Evolutionary conservation across 2,329 filamentous ascomycete genomes (phyloP).

Genomic region (Colletotrichum musae): DNA sequence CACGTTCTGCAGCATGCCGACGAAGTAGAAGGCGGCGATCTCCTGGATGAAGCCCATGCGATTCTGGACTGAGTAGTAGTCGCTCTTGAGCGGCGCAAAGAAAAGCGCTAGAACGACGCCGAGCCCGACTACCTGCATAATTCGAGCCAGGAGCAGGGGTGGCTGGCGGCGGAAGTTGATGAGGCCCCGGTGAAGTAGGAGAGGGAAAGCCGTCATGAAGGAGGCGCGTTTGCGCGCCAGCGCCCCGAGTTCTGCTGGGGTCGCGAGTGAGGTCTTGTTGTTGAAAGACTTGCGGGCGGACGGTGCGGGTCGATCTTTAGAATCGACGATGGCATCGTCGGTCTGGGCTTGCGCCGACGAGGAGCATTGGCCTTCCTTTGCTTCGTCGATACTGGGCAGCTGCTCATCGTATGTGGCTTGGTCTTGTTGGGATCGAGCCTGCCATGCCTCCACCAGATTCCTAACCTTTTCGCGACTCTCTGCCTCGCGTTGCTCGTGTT

Average conservation of each 20-base stretch:
- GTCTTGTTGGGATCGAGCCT: slow-evolving; percentile 32
- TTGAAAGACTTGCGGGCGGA: slow-evolving; percentile 58
- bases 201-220: slow-evolving; percentile 74
- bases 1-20: slow-evolving; percentile 86
- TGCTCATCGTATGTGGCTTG: slow-evolving; percentile 39
- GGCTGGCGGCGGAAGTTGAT: slow-evolving; percentile 80
- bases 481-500: slow-evolving; percentile 73
- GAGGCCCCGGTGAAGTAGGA: slow-evolving; percentile 76
- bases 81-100: slow-evolving; percentile 78
- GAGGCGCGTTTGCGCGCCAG: slow-evolving; percentile 75
- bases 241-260: slow-evolving; percentile 80
- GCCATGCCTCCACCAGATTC: slow-evolving; percentile 73
- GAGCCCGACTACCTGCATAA: slow-evolving; percentile 77
- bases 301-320: slow-evolving; percentile 31
- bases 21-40: slow-evolving; percentile 79
- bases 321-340: slow-evolving; percentile 1
- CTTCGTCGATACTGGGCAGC: slow-evolving; percentile 49
- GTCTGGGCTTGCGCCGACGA: background rate
- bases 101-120: slow-evolving; percentile 76
- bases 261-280: slow-evolving; percentile 66
- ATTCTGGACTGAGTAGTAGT: slow-evolving; percentile 80
- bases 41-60: slow-evolving; percentile 82
- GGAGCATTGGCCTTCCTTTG: slow-evolving; percentile 43
- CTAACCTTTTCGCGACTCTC: slow-evolving; percentile 75
- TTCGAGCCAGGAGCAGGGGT: slow-evolving; percentile 73